Conservation (phyloP, 169 alveolate species). For the Cytauxzoon felis region DNA sequence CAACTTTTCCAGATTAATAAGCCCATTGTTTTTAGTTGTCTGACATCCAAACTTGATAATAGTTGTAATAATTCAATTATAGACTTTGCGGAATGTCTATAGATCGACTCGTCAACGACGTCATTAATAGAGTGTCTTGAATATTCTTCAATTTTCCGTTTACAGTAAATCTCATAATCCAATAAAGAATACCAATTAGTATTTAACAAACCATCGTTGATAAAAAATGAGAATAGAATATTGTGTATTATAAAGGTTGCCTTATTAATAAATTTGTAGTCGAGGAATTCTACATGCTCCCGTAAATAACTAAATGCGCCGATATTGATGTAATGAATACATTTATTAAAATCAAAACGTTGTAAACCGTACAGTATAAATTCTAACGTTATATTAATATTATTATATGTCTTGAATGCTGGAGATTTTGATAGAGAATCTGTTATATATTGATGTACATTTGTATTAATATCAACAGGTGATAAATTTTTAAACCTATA, state of each 20-base stretch:
- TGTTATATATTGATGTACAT: no score
- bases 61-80: conserved; percentile 30
- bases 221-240: conserved; percentile 4
- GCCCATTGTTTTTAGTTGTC: neutral
- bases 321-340: conserved; percentile 3
- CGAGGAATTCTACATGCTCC: neutral
- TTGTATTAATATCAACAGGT: no score
- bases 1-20: conserved; percentile 37
- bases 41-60: conserved; percentile 2
- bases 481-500: no score
- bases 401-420: neutral
- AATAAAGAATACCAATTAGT: conserved; percentile 43
- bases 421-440: no score
- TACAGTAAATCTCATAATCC: conserved; percentile 41
- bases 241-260: conserved; percentile 8
- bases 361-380: conserved; percentile 32
- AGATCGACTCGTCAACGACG: conserved; percentile 10
- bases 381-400: conserved; percentile 9
- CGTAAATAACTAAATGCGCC: conserved; percentile 13
- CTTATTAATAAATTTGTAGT: neutral
- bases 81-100: conserved; percentile 37
- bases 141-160: conserved; percentile 22
- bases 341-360: conserved; percentile 23
- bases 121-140: conserved; percentile 25
- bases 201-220: conserved; percentile 7